Evolutionary conservation across 2,329 filamentous ascomycete genomes (phyloP).

Genomic region (Diaporthe velutina): DNA sequence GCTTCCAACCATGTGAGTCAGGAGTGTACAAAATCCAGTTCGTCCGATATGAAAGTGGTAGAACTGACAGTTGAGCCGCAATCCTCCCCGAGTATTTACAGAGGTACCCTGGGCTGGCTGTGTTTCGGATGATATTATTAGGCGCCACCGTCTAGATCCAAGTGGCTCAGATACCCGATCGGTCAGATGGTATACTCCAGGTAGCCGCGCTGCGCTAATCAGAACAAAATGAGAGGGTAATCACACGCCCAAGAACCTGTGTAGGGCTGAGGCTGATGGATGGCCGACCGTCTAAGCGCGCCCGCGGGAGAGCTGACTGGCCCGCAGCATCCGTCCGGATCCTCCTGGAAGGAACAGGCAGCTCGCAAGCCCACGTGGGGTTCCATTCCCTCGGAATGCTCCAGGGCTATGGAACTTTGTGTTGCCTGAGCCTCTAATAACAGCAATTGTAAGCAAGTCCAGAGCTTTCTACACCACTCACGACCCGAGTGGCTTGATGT

Average conservation of each 20-base stretch:
- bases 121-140: conserved; percentile 4
- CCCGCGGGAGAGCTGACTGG: not conserved
- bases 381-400: not conserved
- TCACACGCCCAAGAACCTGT: not conserved
- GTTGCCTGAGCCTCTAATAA: not conserved
- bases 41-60: no score
- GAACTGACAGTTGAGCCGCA: not conserved
- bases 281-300: not conserved
- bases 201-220: not conserved
- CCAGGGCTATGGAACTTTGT: not conserved
- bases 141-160: not conserved
- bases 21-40: no score
- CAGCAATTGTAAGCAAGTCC: not conserved
- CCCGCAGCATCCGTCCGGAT: not conserved
- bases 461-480: not conserved
- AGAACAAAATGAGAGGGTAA: not conserved
- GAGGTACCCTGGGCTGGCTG: not conserved
- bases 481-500: not conserved
- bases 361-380: not conserved
- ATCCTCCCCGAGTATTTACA: not conserved
- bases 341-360: not conserved
- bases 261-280: conserved; percentile 4
- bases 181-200: not conserved
- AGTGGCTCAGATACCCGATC: not conserved
- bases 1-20: no score